Percentiles rank a stretch among this genome's conserved stretches.
phyloP scores from a whole-genome alignment of 2,329 filamentous ascomycete species.

The Raffaelea ambrosiae region DNA sequence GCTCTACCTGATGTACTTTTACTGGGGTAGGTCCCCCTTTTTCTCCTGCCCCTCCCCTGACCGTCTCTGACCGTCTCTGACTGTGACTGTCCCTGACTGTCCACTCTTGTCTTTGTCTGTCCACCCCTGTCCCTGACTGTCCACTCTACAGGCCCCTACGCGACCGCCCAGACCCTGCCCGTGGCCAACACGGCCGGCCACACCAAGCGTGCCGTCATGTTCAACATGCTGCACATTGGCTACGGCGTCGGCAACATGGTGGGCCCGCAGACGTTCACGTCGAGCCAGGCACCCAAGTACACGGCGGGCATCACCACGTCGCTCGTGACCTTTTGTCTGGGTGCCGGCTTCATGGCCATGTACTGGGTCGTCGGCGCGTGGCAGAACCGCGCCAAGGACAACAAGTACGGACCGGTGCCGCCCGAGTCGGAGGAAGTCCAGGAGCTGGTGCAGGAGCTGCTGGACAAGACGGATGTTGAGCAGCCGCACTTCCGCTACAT shows the following conservation, averaged over 20 bases:
- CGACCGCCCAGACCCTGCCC: conserved; percentile 8
- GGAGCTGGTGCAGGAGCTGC: background rate
- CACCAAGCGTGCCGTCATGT: conserved; percentile 6
- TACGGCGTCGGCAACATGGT: conserved; percentile 44
- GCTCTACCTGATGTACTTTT: background rate
- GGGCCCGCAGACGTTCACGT: conserved; percentile 47
- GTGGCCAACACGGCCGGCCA: conserved; percentile 11
- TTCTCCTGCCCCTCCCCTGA: no score
- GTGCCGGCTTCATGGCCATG: conserved; percentile 22
- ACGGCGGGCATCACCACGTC: conserved; percentile 47
- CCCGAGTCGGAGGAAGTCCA: background rate
- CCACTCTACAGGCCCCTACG: conserved; percentile 5
- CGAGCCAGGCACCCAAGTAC: conserved; percentile 41
- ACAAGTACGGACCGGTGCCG: background rate
- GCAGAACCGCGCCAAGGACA: background rate
- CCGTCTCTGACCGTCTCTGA: no score
- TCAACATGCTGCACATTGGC: conserved; percentile 2
- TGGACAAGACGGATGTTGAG: background rate
- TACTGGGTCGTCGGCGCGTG: background rate
- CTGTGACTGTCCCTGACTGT: no score
- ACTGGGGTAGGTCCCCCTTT: background rate
- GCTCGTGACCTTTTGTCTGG: conserved; percentile 37
- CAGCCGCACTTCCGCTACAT: background rate
- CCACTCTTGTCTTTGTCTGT: no score
- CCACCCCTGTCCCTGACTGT: background rate